Evolutionary conservation across 1,284 basidiomycete genomes (phyloP).

Genomic region (Trametes hirsuta): DNA sequence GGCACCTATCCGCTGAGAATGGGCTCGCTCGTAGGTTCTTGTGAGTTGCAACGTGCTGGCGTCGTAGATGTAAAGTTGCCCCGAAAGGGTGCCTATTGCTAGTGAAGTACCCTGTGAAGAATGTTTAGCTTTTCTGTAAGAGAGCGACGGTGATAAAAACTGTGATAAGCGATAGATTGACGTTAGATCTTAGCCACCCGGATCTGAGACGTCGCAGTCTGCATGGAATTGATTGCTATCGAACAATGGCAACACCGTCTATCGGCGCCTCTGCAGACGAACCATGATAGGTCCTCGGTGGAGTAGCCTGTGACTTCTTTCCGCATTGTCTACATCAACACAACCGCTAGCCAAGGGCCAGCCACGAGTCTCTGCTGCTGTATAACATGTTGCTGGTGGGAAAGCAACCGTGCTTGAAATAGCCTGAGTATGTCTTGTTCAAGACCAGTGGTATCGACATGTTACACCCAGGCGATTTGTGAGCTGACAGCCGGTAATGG

Average conservation of each 20-base stretch:
- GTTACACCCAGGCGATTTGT: constrained; percentile 2
- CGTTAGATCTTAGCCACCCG: neutral
- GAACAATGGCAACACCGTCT: neutral
- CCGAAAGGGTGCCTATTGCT: constrained; percentile 90
- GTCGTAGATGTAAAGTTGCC: constrained; percentile 93
- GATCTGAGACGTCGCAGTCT: neutral
- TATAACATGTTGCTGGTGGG: constrained; percentile 2
- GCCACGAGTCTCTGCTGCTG: neutral
- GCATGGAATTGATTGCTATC: neutral
- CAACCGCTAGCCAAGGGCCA: neutral
- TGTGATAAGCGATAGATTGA: neutral
- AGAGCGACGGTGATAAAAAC: neutral
- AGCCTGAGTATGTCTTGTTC: neutral
- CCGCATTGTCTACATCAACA: neutral
- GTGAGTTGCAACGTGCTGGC: constrained; percentile 78
- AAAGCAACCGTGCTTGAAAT: neutral
- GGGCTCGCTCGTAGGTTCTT: constrained; percentile 88
- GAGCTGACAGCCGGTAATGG: constrained; percentile 9
- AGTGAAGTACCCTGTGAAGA: constrained; percentile 75
- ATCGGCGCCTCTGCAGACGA: constrained; percentile 1
- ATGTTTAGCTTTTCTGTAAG: constrained; percentile 1
- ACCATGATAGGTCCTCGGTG: neutral
- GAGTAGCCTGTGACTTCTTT: neutral
- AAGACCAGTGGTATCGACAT: neutral
- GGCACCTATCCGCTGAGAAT: constrained; percentile 88